Conservation (phyloP, 768 basidiomycete species). For the Leccinum imitatum region DNA sequence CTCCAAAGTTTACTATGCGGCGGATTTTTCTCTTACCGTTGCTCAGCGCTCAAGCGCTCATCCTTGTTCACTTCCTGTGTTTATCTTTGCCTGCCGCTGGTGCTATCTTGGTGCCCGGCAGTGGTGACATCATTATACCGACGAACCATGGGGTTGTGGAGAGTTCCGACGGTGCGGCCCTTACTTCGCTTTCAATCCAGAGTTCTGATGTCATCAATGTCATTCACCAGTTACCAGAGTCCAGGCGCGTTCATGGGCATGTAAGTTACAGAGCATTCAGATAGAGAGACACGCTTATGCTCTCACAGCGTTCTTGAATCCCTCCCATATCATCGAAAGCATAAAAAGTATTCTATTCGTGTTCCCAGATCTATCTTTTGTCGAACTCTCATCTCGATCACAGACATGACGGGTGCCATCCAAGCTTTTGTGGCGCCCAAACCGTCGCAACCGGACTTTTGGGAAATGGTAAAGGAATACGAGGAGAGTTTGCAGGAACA, state of each 20-base stretch:
- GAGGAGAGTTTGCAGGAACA: conserved; percentile 3
- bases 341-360: not conserved
- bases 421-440: not conserved
- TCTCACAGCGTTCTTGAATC: not conserved
- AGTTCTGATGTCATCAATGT: not conserved
- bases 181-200: not conserved
- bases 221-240: not conserved
- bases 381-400: not conserved
- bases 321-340: not conserved
- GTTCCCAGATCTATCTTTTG: not conserved
- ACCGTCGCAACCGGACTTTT: conserved; percentile 7
- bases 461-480: conserved; percentile 9
- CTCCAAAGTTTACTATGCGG: not conserved
- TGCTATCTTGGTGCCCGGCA: not conserved
- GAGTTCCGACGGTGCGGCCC: not conserved
- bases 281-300: not conserved
- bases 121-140: not conserved
- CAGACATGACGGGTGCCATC: not conserved
- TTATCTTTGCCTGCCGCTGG: not conserved
- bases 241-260: not conserved
- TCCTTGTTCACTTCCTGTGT: not conserved
- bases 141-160: not conserved
- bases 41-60: not conserved
- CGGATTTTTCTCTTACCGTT: not conserved
- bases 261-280: not conserved